Percentiles rank a stretch among this genome's conserved stretches.
These are phyloP conservation scores for Globisporangium viniferum DNA, from an alignment of 352 stramenopile genomes.

Conservation along the genomic window DNA sequence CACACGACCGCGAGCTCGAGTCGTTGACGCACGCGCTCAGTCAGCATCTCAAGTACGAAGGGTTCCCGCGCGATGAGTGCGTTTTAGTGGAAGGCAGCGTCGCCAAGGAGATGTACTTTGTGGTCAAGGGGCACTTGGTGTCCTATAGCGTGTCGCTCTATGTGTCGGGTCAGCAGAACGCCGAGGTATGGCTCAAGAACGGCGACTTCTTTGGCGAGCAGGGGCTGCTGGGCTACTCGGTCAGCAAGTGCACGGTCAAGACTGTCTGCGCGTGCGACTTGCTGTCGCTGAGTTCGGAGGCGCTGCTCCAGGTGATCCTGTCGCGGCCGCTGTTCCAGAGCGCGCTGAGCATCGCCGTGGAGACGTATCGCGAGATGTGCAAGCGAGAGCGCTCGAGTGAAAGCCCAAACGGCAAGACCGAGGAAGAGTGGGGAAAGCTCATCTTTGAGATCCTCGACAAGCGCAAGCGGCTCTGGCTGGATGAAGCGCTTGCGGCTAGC, in stretches of 20 bases:
- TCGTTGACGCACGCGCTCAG: slow-evolving; percentile 20
- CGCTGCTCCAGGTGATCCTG: slow-evolving; percentile 45
- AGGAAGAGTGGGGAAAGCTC: slow-evolving; percentile 43
- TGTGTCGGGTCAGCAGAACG: background rate
- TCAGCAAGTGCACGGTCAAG: slow-evolving; percentile 42
- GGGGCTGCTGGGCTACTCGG: slow-evolving; percentile 35
- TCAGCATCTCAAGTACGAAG: slow-evolving; percentile 41
- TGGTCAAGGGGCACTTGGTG: slow-evolving; percentile 42
- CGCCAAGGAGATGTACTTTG: slow-evolving; percentile 50
- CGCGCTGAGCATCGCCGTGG: slow-evolving; percentile 37
- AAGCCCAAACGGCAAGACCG: slow-evolving; percentile 7
- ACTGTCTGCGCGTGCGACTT: slow-evolving; percentile 51
- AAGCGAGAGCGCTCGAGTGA: slow-evolving; percentile 11
- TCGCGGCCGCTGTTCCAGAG: slow-evolving; percentile 31
- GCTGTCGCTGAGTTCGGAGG: slow-evolving; percentile 38
- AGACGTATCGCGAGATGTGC: slow-evolving; percentile 47
- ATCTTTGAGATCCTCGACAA: slow-evolving; percentile 32
- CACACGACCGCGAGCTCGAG: slow-evolving; percentile 20
- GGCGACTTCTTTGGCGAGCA: slow-evolving; percentile 54
- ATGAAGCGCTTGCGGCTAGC: slow-evolving; percentile 21
- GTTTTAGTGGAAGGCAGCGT: slow-evolving; percentile 49
- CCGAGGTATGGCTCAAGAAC: slow-evolving; percentile 19
- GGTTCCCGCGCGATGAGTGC: slow-evolving; percentile 42
- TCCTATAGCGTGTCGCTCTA: slow-evolving; percentile 12
- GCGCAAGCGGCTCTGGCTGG: slow-evolving; percentile 34